A percentile compares a stretch with the other conserved stretches of the same genome.
Evolutionary conservation across 2,329 filamentous ascomycete genomes (phyloP).

Genomic region (Dothideomycetes sp.): DNA sequence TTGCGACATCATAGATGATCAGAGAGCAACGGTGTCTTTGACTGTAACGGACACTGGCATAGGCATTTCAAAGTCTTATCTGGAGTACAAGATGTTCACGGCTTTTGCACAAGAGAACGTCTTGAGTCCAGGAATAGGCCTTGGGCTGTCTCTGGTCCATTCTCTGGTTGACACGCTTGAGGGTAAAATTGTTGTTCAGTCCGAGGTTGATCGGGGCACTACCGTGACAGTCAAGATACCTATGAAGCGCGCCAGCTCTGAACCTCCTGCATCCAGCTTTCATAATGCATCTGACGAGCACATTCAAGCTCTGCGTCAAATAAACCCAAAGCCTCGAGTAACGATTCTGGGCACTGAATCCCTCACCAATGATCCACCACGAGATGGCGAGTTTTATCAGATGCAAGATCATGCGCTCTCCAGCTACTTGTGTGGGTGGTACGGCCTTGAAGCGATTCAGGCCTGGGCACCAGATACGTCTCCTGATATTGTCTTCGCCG

Average conservation of each 20-base stretch:
- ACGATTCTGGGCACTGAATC: constrained; percentile 19
- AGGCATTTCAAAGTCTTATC: constrained; percentile 16
- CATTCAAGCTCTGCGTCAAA: constrained; percentile 1
- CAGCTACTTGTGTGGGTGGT: constrained; percentile 20
- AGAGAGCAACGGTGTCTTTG: constrained; percentile 6
- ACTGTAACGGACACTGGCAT: constrained; percentile 16
- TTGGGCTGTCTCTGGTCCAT: constrained; percentile 17
- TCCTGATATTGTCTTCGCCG: constrained; percentile 18
- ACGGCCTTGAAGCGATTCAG: constrained; percentile 18
- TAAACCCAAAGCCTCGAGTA: constrained; percentile 15
- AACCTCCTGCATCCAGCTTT: background rate
- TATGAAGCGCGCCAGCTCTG: constrained; percentile 2
- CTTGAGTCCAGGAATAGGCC: constrained; percentile 15
- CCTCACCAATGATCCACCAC: constrained; percentile 18
- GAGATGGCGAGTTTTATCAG: constrained; percentile 17
- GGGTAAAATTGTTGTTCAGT: constrained; percentile 16
- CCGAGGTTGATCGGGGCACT: constrained; percentile 15
- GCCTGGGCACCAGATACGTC: constrained; percentile 18
- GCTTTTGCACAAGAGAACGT: constrained; percentile 18
- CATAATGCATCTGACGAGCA: constrained; percentile 5
- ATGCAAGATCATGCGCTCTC: constrained; percentile 18
- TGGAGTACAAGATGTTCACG: constrained; percentile 16
- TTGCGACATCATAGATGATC: constrained; percentile 16
- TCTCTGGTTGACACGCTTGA: constrained; percentile 15
- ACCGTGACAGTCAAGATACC: constrained; percentile 11